Evolutionary conservation across 148 eudicot species (phyloP).

Genomic region (Rhododendron molle): DNA sequence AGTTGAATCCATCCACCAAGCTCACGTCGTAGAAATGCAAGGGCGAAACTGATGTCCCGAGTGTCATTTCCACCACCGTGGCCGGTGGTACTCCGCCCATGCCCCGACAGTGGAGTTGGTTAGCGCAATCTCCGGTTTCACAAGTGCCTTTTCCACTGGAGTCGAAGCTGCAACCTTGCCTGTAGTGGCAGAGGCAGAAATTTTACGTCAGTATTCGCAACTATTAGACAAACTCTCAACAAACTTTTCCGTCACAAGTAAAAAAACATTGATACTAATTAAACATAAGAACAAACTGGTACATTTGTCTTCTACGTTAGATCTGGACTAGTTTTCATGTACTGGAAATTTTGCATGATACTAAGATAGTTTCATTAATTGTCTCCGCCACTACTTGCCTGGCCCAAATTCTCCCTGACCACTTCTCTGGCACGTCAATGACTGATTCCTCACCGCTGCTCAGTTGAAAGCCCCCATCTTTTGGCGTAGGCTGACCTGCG

Average conservation of each 20-base stretch:
- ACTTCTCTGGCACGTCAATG: constrained; percentile 61
- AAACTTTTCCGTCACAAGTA: background rate
- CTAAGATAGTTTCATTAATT: background rate
- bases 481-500: constrained; percentile 60
- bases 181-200: background rate
- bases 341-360: background rate
- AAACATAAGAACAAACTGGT: background rate
- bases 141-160: constrained; percentile 59
- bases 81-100: constrained; percentile 74
- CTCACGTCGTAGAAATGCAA: constrained; percentile 90
- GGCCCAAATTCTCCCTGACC: constrained; percentile 94
- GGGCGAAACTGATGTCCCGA: constrained; percentile 67
- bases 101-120: constrained; percentile 62
- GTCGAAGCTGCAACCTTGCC: constrained; percentile 67
- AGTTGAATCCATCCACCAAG: constrained; percentile 84
- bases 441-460: constrained; percentile 62
- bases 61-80: constrained; percentile 84
- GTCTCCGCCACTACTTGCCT: constrained; percentile 18
- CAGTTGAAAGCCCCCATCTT: constrained; percentile 74
- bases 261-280: background rate
- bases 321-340: background rate
- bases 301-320: background rate
- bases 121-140: constrained; percentile 70
- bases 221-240: background rate
- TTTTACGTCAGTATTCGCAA: background rate